Evolutionary conservation across 164 flowering plant species (phyloP), one percentile per base, ranked within the genome.

Genomic region (Warburgia ugandensis): DNA sequence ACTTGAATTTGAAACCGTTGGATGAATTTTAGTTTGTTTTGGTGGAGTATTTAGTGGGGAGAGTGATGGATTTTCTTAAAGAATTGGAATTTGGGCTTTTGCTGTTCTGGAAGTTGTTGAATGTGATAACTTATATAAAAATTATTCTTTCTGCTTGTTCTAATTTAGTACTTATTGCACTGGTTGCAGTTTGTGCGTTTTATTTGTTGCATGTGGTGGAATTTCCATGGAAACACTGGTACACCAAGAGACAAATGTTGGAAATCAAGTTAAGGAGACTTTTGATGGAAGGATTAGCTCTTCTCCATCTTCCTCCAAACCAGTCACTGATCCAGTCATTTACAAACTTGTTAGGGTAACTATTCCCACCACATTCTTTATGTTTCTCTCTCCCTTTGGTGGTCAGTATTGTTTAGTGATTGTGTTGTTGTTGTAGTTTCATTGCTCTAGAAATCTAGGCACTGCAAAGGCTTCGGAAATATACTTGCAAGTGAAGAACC

Each of bases 221-320:
- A 67, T 61, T 56, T 56, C 64, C 62, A 81, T 86, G 95, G 91
- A 70, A 72, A 65, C 77, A 55, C 69, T 72, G 69, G 75, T 63
- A 62, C 71, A 55, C 57, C 68, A 62, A 58, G 75, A 70, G 50
- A 77, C 52, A 43, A 66, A 43, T 54, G 71, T 67, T 32, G 79
- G 60, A 53, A 68, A 44, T 45, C 65, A 40, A 37, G 22, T 52
- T 31, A 63, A 64, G 40, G 73, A 72, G 27, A 52, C 30, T 43
- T 46, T 45, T 23, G 62, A 37, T 47, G 67, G 31, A 17, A 63
- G 61, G 25, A 52, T 42, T 46, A 33, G 47, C 54, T 57, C 74
- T 6, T 17, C 52, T 6, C 21, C 59, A 5, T 64, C 71, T 48
- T 60, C 76, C 9, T 13, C 44, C 10, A n/a, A 27, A 31, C 50